phyloP scores from a whole-genome alignment of 2,329 filamentous ascomycete species.

The Botrytis pseudocinerea region DNA sequence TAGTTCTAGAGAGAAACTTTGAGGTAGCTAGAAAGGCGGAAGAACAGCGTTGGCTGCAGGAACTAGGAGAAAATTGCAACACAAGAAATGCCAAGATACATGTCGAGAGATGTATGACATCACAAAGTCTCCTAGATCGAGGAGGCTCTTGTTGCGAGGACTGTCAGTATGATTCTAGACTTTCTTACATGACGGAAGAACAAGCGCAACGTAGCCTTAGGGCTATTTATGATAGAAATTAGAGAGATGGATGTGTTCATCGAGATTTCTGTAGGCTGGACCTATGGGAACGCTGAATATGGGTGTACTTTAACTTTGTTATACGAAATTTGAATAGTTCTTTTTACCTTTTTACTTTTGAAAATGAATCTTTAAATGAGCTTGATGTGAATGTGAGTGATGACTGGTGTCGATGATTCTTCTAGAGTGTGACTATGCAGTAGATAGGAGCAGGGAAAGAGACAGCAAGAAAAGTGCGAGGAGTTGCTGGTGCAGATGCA shows the following conservation, averaged over 20 bases:
- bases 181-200: background rate
- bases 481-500: fast-evolving
- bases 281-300: background rate
- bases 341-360: background rate
- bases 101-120: background rate
- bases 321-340: fast-evolving
- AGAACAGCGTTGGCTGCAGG: background rate
- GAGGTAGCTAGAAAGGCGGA: background rate
- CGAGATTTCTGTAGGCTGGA: background rate
- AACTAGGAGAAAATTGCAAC: background rate
- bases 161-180: background rate
- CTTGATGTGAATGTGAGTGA: background rate
- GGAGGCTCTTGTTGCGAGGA: background rate
- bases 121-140: background rate
- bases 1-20: background rate
- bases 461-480: too few species aligned
- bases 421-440: background rate
- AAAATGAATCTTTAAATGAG: background rate
- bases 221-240: background rate
- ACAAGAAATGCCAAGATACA: background rate
- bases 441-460: too few species aligned
- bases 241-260: background rate
- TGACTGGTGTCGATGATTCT: background rate
- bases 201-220: background rate
- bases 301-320: fast-evolving